A percentile compares a stretch with the other conserved stretches of the same genome.
phyloP scores from a whole-genome alignment of 2,329 filamentous ascomycete genomes.

The Exserohilum rostratum region DNA sequence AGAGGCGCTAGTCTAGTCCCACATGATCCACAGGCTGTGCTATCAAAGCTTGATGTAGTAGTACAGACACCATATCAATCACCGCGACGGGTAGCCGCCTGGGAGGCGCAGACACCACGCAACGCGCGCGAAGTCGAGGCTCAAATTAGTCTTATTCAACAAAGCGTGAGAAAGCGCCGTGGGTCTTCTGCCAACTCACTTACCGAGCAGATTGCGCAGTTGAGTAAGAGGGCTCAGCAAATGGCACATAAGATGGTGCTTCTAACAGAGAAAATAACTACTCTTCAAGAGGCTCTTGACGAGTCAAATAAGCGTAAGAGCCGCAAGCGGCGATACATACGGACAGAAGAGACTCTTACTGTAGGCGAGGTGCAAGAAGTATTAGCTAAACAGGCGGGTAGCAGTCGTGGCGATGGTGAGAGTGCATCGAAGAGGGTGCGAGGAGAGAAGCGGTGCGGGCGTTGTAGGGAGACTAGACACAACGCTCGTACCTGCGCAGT shows the following conservation, averaged over 20 bases:
- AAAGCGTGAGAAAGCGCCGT: slow-evolving; percentile 3
- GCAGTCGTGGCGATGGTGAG: background rate
- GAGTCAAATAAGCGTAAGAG: background rate
- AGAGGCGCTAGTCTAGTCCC: background rate
- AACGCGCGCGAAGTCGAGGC: slow-evolving; percentile 13
- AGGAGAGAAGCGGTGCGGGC: background rate
- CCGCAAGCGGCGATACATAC: background rate
- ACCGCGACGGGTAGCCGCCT: background rate
- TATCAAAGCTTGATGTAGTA: slow-evolving; percentile 42
- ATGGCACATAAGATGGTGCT: slow-evolving; percentile 11
- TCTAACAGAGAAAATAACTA: background rate
- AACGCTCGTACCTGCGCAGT: background rate
- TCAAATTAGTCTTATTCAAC: slow-evolving; percentile 11
- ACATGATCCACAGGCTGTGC: no score
- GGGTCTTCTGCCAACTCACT: slow-evolving; percentile 12
- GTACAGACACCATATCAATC: slow-evolving; percentile 17
- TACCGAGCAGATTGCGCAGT: slow-evolving; percentile 7
- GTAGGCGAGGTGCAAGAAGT: background rate
- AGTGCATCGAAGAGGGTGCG: background rate
- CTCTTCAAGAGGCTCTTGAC: background rate
- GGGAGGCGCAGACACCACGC: no score
- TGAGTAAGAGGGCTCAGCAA: background rate
- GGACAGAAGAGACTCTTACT: background rate
- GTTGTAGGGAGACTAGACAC: background rate
- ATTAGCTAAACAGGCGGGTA: background rate